Conservation (phyloP, 495 filamentous ascomycete genomes). For the Penicillium riverlandense region DNA sequence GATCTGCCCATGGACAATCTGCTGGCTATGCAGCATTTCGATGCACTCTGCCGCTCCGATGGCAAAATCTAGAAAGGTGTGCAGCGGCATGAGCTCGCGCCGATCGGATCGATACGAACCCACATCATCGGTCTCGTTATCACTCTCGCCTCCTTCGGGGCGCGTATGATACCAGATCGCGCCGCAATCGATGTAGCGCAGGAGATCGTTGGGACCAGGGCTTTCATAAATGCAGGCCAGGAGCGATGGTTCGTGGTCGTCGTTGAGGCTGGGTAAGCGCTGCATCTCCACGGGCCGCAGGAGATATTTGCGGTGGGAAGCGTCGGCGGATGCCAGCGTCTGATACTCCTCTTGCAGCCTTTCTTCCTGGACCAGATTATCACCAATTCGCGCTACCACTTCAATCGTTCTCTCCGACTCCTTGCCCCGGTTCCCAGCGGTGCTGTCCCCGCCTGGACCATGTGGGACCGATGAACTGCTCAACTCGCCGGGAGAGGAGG, state of each 20-base stretch:
- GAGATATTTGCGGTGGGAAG: constrained; percentile 1
- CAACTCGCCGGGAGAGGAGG: too few species aligned
- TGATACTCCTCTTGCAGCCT: constrained; percentile 1
- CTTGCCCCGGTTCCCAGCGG: too few species aligned
- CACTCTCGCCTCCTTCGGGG: background rate
- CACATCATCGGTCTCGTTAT: background rate
- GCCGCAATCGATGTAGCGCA: constrained; percentile 2
- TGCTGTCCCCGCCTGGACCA: too few species aligned
- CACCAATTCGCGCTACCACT: constrained; percentile 2
- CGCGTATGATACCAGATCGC: constrained; percentile 1
- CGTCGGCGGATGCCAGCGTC: constrained; percentile 1
- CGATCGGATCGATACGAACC: too few species aligned
- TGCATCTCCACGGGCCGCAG: constrained; percentile 4
- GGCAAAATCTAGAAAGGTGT: constrained; percentile 65
- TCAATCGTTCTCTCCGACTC: background rate
- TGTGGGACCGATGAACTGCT: too few species aligned
- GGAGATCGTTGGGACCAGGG: constrained; percentile 1
- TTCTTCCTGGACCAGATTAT: background rate
- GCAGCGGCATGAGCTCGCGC: constrained; percentile 28
- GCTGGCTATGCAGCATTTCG: constrained; percentile 64
- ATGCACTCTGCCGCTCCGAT: constrained; percentile 64
- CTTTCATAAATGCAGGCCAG: constrained; percentile 1
- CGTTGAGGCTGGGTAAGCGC: background rate
- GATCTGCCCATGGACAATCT: constrained; percentile 66
- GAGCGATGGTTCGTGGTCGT: background rate